These are phyloP conservation scores for Lizonia empirigonia DNA, from an alignment of 2,329 filamentous ascomycete species.

Conservation along the genomic window DNA sequence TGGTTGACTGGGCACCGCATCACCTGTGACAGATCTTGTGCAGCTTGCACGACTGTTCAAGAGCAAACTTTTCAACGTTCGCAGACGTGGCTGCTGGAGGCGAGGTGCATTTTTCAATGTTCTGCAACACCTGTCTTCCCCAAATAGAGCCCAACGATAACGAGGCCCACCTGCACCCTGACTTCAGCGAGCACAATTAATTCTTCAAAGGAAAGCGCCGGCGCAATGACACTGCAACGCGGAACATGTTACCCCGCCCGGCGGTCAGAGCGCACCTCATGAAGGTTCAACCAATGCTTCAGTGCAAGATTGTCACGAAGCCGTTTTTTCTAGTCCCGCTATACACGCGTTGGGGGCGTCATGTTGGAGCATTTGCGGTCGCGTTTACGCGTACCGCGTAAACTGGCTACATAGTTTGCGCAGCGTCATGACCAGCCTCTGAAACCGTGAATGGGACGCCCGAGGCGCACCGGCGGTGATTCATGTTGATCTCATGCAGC, in stretches of 20 bases:
- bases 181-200: constrained; percentile 18
- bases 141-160: constrained; percentile 15
- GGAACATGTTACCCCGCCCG: constrained; percentile 28
- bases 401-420: constrained; percentile 11
- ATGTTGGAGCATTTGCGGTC: not conserved
- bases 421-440: constrained; percentile 7
- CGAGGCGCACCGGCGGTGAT: constrained; percentile 10
- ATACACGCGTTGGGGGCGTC: constrained; percentile 14
- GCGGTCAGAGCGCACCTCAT: constrained; percentile 25
- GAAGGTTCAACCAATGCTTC: constrained; percentile 29
- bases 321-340: constrained; percentile 13
- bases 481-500: constrained; percentile 21
- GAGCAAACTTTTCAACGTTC: constrained; percentile 41
- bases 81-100: constrained; percentile 27
- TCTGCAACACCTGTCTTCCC: constrained; percentile 23
- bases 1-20: constrained; percentile 18
- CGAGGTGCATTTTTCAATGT: constrained; percentile 37
- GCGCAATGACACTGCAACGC: constrained; percentile 27
- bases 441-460: constrained; percentile 16
- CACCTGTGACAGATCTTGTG: constrained; percentile 31
- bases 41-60: constrained; percentile 28
- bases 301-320: constrained; percentile 23
- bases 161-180: constrained; percentile 18
- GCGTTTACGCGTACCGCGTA: constrained; percentile 17
- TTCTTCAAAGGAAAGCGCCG: constrained; percentile 26